phyloP scores from a whole-genome alignment of 108 stramenopile genomes.

The Seminavis robusta region DNA sequence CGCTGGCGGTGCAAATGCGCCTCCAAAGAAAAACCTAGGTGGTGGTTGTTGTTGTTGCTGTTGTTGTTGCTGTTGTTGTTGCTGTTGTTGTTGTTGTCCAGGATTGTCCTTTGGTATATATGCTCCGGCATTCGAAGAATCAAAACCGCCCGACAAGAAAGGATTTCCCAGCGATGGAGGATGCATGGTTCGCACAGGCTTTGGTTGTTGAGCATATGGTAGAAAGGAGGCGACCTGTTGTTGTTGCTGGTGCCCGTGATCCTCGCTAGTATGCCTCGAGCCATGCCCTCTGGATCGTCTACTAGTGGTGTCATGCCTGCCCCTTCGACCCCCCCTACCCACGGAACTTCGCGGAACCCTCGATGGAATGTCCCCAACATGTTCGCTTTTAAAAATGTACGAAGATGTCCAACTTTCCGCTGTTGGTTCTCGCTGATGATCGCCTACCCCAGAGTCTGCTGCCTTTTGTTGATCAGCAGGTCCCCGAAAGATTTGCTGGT shows the following conservation, averaged over 20 bases:
- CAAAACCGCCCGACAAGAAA: too few relatives aligned
- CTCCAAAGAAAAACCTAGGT: slow-evolving; percentile 7
- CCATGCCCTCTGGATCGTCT: slow-evolving; percentile 14
- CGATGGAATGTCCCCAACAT: too few relatives aligned
- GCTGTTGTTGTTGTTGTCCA: not conserved
- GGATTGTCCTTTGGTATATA: not conserved
- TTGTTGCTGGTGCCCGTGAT: not conserved
- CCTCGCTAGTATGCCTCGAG: not conserved
- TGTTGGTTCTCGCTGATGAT: too few relatives aligned
- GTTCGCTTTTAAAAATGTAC: slow-evolving; percentile 22
- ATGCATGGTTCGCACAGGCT: slow-evolving; percentile 19
- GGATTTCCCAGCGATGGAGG: slow-evolving; percentile 20
- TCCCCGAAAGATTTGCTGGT: not conserved
- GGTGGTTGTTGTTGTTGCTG: slow-evolving; percentile 7
- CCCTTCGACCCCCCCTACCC: slow-evolving; percentile 14
- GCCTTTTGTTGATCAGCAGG: too few relatives aligned
- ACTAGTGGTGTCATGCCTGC: slow-evolving; percentile 9
- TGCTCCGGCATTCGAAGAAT: too few relatives aligned
- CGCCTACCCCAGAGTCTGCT: too few relatives aligned
- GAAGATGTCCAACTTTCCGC: slow-evolving; percentile 31
- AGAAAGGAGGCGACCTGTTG: slow-evolving; percentile 5
- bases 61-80: not conserved
- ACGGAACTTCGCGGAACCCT: slow-evolving; percentile 12
- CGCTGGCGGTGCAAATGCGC: not conserved
- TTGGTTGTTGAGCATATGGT: slow-evolving; percentile 33